Base-by-base conservation (phyloP, 2,329 filamentous ascomycete genomes). In the Trichoderma sp. region DNA sequence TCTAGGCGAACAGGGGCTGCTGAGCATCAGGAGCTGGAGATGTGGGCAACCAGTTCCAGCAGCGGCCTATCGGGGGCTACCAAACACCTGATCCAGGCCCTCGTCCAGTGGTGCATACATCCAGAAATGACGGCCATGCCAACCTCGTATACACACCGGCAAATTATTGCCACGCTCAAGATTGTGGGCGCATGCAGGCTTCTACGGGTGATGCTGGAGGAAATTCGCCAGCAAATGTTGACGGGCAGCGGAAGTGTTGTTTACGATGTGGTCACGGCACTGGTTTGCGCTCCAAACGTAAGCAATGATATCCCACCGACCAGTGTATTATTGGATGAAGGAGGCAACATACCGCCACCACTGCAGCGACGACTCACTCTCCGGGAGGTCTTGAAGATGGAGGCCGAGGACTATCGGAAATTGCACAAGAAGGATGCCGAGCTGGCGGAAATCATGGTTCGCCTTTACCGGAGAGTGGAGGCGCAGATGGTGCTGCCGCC, bases 141-240 rank as follows among this genome's bases (percentile, higher is more conserved):
- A 1, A 87, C 93, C 0, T 87, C 89, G 12, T 96, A 95, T 81
- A 94, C 92, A 0, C 93, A 95, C 80, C 90, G 92, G 5, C 92
- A 93, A 77, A 85, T 95, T 3, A 87, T 94, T 9, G 87, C 89
- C 0, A 90, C 89, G 0, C 83, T 90, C 45, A 88, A 89, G 74
- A 85, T 93, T 38, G 84, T 93, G 1, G 93, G 93, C 0, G 89
- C 92, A 0, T 89, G 87, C 75, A 86, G 88, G 5, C 84, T 94
- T 0, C 83, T 96, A 0, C 83, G 87, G 2, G 84, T 91, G 6
- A 89, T 96, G 27, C 81, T 94, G 12, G 91, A 94, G 8, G 93
- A 95, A 78, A 83, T 94, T 7, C 90, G 89, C 78, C 83, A 89
- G 21, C 90, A 93, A 77, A 90, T 89, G 0, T 89, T 91, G 35